Percentiles rank a stretch among this genome's conserved stretches.
Conservation (phyloP, 1,139 yeast genomes). For the Scheffersomyces segobiensis region DNA sequence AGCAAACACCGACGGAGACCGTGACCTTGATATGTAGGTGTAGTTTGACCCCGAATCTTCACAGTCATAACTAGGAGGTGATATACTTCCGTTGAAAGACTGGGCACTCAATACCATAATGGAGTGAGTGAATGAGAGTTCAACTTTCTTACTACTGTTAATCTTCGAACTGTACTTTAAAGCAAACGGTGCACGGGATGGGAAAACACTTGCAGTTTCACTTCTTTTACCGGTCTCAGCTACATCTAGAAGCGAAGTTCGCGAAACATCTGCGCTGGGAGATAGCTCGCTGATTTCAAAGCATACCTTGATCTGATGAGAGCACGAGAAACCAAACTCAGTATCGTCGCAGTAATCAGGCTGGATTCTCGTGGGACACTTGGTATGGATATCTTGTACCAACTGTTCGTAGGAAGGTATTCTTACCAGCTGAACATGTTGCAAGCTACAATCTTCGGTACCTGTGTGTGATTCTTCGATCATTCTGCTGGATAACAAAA, state of each 20-base stretch:
- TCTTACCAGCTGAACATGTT: neutral
- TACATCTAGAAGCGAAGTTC: neutral
- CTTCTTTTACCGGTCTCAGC: neutral
- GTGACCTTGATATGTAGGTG: neutral
- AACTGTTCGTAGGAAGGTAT: neutral
- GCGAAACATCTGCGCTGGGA: neutral
- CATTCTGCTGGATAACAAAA: neutral
- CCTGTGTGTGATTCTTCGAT: neutral
- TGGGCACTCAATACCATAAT: slow-evolving; percentile 12
- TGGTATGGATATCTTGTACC: neutral
- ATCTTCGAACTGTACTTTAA: neutral
- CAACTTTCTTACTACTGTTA: slow-evolving; percentile 12
- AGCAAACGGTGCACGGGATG: neutral
- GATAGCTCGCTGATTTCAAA: slow-evolving; percentile 13
- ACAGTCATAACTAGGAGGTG: slow-evolving; percentile 12
- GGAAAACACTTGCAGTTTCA: neutral
- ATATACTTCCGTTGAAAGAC: slow-evolving; percentile 10
- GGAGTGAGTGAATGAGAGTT: slow-evolving; percentile 16
- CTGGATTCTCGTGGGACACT: slow-evolving; percentile 4
- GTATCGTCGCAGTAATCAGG: slow-evolving; percentile 8
- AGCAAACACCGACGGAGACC: neutral
- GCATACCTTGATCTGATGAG: slow-evolving; percentile 12
- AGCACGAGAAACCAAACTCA: slow-evolving; percentile 9
- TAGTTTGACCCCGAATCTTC: neutral
- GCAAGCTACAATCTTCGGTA: neutral